These are phyloP conservation scores for Globisporangium splendens DNA, from an alignment of 352 stramenopile species.

Conservation along the genomic window DNA sequence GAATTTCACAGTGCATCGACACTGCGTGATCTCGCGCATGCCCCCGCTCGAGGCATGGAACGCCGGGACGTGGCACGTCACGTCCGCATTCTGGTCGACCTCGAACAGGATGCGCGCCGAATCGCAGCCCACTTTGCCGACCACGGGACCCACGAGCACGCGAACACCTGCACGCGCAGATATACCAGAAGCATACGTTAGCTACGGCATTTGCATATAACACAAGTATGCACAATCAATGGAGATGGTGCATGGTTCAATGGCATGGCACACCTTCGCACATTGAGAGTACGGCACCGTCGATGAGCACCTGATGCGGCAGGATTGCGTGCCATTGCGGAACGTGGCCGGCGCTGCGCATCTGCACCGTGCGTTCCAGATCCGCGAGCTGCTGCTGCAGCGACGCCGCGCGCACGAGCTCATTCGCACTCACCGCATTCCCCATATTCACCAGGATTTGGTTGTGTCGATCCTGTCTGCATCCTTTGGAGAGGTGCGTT, in stretches of 20 bases:
- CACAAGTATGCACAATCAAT: neutral
- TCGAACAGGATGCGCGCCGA: constrained; percentile 64
- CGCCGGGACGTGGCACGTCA: constrained; percentile 55
- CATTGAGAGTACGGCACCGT: constrained; percentile 17
- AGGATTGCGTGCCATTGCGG: constrained; percentile 21
- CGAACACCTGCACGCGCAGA: constrained; percentile 27
- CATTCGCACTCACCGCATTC: constrained; percentile 37
- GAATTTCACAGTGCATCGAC: constrained; percentile 18
- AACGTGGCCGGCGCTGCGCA: constrained; percentile 14
- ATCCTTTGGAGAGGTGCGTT: neutral
- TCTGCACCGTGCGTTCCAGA: constrained; percentile 36
- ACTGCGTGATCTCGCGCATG: constrained; percentile 37
- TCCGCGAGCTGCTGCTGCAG: constrained; percentile 41
- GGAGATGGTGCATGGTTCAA: no score
- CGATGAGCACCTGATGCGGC: constrained; percentile 28
- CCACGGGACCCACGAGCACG: constrained; percentile 61
- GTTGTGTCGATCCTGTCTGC: neutral
- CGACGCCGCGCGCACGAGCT: constrained; percentile 20
- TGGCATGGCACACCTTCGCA: constrained; percentile 1
- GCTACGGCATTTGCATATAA: neutral
- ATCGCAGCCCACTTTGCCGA: constrained; percentile 55
- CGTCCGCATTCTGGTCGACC: constrained; percentile 25
- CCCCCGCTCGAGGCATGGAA: constrained; percentile 34
- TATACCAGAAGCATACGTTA: no score
- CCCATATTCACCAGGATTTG: constrained; percentile 27